Base-by-base conservation (phyloP, 208 protist species). In the Leishmania mexicana region DNA sequence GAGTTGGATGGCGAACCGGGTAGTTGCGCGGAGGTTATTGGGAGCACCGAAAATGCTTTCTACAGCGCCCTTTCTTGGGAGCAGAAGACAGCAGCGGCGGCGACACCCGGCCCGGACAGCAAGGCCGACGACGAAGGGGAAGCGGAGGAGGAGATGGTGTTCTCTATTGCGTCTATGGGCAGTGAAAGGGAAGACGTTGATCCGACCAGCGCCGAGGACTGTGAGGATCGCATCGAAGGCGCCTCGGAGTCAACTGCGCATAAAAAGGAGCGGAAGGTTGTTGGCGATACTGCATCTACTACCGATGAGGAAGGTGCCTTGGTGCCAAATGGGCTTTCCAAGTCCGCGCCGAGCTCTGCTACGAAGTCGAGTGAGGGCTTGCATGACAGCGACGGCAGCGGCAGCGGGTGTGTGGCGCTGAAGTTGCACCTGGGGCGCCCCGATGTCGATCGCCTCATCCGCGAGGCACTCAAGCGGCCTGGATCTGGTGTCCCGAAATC, bases 361-460 rank as follows among this genome's bases (percentile, higher is more conserved):
- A n/a, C 4, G 73, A 17, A 11, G 45, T 58, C 31, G 49, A 7
- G 73, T 35, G 13, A 24, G n/a, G 19, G 35, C 28, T 17, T 51
- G 10, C 7, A 75, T 21, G 71, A 24, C n/a, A 21, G 45, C 4
- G 62, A 40, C 31, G 40, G 62, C 65, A n/a, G 40, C 38, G 65
- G 7, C 13, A n/a, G 65, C 15, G 65, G 65, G 42, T n/a, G 65
- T 47, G n/a, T 76, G 45, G 73, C 53, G 73, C 11, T 76, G 35
- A 10, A 47, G 31, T 35, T 76, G 73, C 53, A 60, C 53, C 1
- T 5, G 10, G 53, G 73, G 13, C 73, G 73, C 49, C 73, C 73
- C 31, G 73, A 62, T 42, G 49, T 76, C 15, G 73, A 64, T n/a
- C 31, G 17, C 19, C 73, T 76, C 53, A 62, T 76, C 53, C 73